These are phyloP conservation scores for Brassica nigra DNA, from an alignment of 345 rosid genomes.

Conservation along the genomic window DNA sequence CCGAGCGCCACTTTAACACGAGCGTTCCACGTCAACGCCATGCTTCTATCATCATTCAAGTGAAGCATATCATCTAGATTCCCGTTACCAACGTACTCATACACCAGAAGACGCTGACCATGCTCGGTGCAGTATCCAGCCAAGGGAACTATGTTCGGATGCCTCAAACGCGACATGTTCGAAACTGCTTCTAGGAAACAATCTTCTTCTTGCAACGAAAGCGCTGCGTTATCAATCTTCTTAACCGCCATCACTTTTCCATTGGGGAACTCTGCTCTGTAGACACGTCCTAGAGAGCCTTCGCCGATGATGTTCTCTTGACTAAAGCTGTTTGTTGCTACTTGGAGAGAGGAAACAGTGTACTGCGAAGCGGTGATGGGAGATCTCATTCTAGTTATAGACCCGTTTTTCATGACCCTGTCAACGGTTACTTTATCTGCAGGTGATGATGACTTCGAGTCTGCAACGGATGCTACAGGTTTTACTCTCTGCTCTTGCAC, in stretches of 20 bases:
- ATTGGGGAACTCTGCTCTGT: slow-evolving; percentile 80
- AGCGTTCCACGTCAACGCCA: slow-evolving; percentile 80
- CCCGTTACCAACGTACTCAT: slow-evolving; percentile 74
- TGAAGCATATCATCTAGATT: slow-evolving; percentile 87
- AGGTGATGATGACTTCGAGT: slow-evolving; percentile 72
- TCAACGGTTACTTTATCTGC: slow-evolving; percentile 70
- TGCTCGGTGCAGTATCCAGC: slow-evolving; percentile 93
- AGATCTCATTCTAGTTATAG: slow-evolving; percentile 66
- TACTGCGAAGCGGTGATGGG: slow-evolving; percentile 80
- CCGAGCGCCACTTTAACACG: slow-evolving; percentile 99
- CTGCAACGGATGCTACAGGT: slow-evolving; percentile 66
- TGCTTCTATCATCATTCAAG: slow-evolving; percentile 71
- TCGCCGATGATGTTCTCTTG: slow-evolving; percentile 93
- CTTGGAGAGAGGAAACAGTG: slow-evolving; percentile 84
- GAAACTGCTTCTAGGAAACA: slow-evolving; percentile 89
- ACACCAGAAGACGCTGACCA: slow-evolving; percentile 95
- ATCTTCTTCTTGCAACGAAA: slow-evolving; percentile 92
- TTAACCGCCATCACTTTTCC: slow-evolving; percentile 97
- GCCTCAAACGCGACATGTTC: slow-evolving; percentile 90
- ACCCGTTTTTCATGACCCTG: slow-evolving; percentile 65
- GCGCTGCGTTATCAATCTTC: slow-evolving; percentile 91
- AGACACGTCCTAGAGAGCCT: slow-evolving; percentile 98
- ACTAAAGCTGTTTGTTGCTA: slow-evolving; percentile 88
- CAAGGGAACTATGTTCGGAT: slow-evolving; percentile 82
- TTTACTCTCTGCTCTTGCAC: slow-evolving; percentile 70